phyloP scores from a whole-genome alignment of 768 basidiomycete species.

The Pleurotus sapidus region DNA sequence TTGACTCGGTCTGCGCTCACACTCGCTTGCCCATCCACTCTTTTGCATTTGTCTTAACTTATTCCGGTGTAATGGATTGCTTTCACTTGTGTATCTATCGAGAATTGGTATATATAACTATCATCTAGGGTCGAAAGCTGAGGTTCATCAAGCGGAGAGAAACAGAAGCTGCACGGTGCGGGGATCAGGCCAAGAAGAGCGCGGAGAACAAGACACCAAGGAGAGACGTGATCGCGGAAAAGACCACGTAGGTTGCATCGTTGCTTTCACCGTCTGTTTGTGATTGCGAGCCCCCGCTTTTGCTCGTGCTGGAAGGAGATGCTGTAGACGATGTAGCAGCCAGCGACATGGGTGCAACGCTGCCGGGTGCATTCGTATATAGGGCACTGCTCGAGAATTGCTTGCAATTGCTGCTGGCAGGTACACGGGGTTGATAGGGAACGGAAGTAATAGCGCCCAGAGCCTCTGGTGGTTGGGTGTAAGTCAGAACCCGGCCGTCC shows the following conservation, averaged over 20 bases:
- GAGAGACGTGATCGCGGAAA: constrained; percentile 16
- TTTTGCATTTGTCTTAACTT: no score
- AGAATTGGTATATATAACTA: no score
- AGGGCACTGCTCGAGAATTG: constrained; percentile 26
- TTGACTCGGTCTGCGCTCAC: no score
- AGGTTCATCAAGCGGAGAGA: no score
- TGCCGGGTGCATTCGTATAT: constrained; percentile 13
- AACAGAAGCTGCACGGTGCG: neutral
- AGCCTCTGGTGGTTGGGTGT: constrained; percentile 41
- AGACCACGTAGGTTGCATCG: constrained; percentile 16
- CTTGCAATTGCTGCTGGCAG: constrained; percentile 35
- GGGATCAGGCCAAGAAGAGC: constrained; percentile 14
- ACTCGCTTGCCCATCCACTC: no score
- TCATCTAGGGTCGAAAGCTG: no score
- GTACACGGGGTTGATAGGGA: constrained; percentile 39
- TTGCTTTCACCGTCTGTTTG: constrained; percentile 5
- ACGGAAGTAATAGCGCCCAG: constrained; percentile 38
- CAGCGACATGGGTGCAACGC: neutral
- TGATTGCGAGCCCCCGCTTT: neutral
- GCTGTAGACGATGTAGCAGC: no score
- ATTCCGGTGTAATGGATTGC: no score
- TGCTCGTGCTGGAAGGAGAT: neutral
- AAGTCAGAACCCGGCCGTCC: constrained; percentile 32
- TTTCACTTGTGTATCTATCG: no score
- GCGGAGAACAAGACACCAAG: constrained; percentile 15